phyloP scores from a whole-genome alignment of 2,329 filamentous ascomycete species.

The Pseudocercospora fijiensis region DNA sequence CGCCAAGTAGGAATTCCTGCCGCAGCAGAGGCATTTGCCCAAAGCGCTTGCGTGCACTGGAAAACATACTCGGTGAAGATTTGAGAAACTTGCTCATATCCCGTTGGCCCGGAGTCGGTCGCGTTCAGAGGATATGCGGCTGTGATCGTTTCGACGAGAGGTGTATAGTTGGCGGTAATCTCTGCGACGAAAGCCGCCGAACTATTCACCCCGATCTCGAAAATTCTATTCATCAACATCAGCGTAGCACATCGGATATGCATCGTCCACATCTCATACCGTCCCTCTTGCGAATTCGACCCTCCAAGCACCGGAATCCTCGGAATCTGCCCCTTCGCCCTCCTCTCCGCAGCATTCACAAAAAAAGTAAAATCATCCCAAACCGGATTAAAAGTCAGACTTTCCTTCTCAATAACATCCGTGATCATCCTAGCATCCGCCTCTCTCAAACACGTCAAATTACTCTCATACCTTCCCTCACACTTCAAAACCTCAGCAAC shows the following conservation, averaged over 20 bases:
- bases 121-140: slow-evolving; percentile 33
- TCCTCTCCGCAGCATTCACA: slow-evolving; percentile 29
- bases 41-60: slow-evolving; percentile 33
- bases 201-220: slow-evolving; percentile 33
- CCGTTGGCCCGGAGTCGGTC: slow-evolving; percentile 19
- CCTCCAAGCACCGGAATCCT: slow-evolving; percentile 40
- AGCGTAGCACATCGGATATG: neutral
- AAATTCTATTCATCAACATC: slow-evolving; percentile 27
- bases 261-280: slow-evolving; percentile 17
- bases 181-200: slow-evolving; percentile 25
- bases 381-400: slow-evolving; percentile 35
- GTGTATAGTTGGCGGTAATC: slow-evolving; percentile 24
- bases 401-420: slow-evolving; percentile 34
- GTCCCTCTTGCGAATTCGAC: slow-evolving; percentile 40
- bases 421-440: slow-evolving; percentile 37
- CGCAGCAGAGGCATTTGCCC: slow-evolving; percentile 34
- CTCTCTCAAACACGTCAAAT: slow-evolving; percentile 36
- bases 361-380: slow-evolving; percentile 39
- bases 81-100: slow-evolving; percentile 21
- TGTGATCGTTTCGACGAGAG: slow-evolving; percentile 28
- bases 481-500: slow-evolving; percentile 33
- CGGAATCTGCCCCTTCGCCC: slow-evolving; percentile 36
- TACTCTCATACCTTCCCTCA: slow-evolving; percentile 28
- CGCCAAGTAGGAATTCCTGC: slow-evolving; percentile 39
- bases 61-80: slow-evolving; percentile 26